Evolutionary conservation across 306 rosid genomes (phyloP).

Genomic region (Fragaria vesca): DNA sequence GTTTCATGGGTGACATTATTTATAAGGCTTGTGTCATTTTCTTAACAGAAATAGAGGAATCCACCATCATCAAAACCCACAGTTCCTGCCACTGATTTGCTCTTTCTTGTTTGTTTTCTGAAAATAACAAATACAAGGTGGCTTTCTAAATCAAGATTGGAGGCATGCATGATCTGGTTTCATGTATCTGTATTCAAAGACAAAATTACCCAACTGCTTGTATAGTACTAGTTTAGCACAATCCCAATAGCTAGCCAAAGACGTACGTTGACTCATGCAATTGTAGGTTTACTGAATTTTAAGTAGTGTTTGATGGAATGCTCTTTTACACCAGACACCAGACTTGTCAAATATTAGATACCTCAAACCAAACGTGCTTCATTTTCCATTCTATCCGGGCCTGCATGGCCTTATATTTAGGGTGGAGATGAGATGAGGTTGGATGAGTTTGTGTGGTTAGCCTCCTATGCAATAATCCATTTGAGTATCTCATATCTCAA

Average conservation of each 20-base stretch:
- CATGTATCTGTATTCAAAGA: neutral
- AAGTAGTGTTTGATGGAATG: neutral
- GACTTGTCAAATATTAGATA: neutral
- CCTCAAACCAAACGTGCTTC: neutral
- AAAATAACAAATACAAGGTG: constrained; percentile 1
- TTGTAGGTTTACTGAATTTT: neutral
- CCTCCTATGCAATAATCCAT: neutral
- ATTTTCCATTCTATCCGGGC: neutral
- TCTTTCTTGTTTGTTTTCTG: neutral
- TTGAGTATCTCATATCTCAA: neutral
- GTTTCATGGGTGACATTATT: neutral
- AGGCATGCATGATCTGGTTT: constrained; percentile 2
- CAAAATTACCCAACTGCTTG: neutral
- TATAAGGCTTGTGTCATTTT: constrained; percentile 1
- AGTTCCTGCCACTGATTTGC: neutral
- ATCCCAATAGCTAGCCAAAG: neutral
- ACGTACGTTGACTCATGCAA: neutral
- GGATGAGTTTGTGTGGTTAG: neutral
- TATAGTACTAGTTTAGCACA: neutral
- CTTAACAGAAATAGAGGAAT: neutral
- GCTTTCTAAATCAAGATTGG: constrained; percentile 4
- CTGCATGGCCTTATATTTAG: neutral
- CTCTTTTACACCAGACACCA: no score
- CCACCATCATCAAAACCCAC: neutral
- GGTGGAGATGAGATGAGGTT: neutral